Base-by-base conservation (phyloP, 2,329 filamentous ascomycete species). In the Pseudogymnoascus sp. region DNA sequence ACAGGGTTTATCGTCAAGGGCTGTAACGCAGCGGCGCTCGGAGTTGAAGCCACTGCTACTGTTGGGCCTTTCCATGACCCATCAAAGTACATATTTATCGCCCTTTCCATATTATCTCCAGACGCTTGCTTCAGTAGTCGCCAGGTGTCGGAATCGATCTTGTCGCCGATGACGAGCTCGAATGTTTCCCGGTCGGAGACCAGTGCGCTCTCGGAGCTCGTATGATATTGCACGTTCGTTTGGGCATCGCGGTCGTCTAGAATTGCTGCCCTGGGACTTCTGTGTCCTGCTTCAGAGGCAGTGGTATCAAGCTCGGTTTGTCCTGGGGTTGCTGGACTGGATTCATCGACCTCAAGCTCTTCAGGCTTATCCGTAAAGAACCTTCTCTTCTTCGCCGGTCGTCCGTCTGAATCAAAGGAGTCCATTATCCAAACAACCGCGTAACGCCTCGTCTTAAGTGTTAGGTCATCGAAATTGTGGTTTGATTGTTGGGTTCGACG, bases 71-170 rank as follows among this genome's bases (percentile, higher is more conserved):
- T 85, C 81, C 86, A 88, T 4, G 86, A 88, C 18, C 85, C 86
- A 65, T 89, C 87, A 65, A 88, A 83, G 69, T 87, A 89, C 82
- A 88, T 88, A 64, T 88, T 88, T 63, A 88, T 81, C 5, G 86
- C 86, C 64, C 80, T 78, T 69, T 88, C 83, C 14, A 88, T 77
- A 65, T 86, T 79, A 61, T 82, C 76, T 23, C 80, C 80, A 61
- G 85, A 87, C 45, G 79, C 77, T 7, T 79, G 75, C n/a, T 78
- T 78, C 18, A 89, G 79, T 3, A 78, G 71, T 5, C 75, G 73
- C 59, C 88, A 69, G 0, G 79, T 73, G 23, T 83, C 77, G 0
- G 76, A 64, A 5, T 77, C 71, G 18, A 89, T 77, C 60, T 81
- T 81, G 63, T 82, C 80, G 37, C 85, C 86, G 21, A 88, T 75